Conservation (phyloP, 2,329 filamentous ascomycete species). For the Aplosporella prunicola region DNA sequence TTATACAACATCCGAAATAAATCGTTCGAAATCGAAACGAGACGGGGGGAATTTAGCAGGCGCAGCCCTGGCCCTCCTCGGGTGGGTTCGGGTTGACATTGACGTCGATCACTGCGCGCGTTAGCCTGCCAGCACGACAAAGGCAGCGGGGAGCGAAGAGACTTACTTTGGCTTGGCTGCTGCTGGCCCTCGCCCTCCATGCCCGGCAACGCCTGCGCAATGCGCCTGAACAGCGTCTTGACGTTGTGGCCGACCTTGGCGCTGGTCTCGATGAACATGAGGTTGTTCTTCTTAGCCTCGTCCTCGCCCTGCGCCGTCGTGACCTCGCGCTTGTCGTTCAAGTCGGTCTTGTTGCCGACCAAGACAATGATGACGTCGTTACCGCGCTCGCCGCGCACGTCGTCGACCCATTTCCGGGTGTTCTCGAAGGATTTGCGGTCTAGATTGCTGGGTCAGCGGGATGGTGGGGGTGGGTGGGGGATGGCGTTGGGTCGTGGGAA, state of each 20-base stretch:
- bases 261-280: slow-evolving; percentile 99
- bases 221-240: slow-evolving; percentile 93
- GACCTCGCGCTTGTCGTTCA: slow-evolving; percentile 96
- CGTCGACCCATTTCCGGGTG: slow-evolving; percentile 98
- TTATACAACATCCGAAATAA: slow-evolving; percentile 8
- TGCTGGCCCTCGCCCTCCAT: slow-evolving; percentile 88
- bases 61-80: slow-evolving; percentile 20
- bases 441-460: slow-evolving; percentile 22
- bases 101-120: slow-evolving; percentile 77
- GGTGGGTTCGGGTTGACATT: slow-evolving; percentile 61
- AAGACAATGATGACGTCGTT: slow-evolving; percentile 99
- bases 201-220: slow-evolving; percentile 92
- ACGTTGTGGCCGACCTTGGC: slow-evolving; percentile 97
- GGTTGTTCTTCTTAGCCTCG: slow-evolving; percentile 92
- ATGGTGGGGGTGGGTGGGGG: slow-evolving; percentile 6
- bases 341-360: slow-evolving; percentile 97
- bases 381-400: slow-evolving; percentile 89
- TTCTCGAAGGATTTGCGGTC: slow-evolving; percentile 96
- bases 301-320: slow-evolving; percentile 95
- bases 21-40: slow-evolving; percentile 5
- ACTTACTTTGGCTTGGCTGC: slow-evolving; percentile 71
- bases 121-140: too few species aligned
- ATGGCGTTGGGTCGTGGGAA: background rate
- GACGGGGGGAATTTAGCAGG: slow-evolving; percentile 23
- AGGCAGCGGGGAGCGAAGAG: slow-evolving; percentile 18